A percentile compares a stretch with the other conserved stretches of the same genome.
Evolutionary conservation across 148 eudicot genomes (phyloP).

Genomic region (Heliosperma pusillum): DNA sequence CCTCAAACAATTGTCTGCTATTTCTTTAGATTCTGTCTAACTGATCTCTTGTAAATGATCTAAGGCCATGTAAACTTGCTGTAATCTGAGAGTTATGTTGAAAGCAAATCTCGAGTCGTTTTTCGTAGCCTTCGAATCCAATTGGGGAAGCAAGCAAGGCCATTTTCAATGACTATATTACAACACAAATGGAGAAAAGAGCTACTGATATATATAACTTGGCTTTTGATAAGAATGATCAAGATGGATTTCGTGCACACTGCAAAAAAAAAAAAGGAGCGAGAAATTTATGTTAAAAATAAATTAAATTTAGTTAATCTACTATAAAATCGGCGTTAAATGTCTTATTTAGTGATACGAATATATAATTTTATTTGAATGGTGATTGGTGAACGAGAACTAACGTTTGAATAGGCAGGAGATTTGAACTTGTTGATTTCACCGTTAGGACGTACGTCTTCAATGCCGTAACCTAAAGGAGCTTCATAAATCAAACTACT

Average conservation of each 20-base stretch:
- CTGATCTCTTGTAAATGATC: conserved; percentile 54
- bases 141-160: conserved; percentile 48
- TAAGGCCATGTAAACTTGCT: conserved; percentile 37
- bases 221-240: conserved; percentile 25
- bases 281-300: background rate
- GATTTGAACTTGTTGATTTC: conserved; percentile 56
- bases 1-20: too few relatives aligned
- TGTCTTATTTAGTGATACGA: too few relatives aligned
- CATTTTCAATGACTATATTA: conserved; percentile 6
- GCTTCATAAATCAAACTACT: conserved; percentile 38
- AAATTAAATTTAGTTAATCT: background rate
- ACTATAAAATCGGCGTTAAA: background rate
- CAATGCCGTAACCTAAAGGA: conserved; percentile 59
- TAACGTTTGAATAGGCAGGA: conserved; percentile 67
- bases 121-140: conserved; percentile 85
- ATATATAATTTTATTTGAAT: too few relatives aligned
- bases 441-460: conserved; percentile 64
- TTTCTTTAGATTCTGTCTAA: too few relatives aligned
- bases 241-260: conserved; percentile 83
- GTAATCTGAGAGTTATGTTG: too few relatives aligned
- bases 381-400: conserved; percentile 11
- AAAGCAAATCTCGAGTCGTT: conserved; percentile 64
- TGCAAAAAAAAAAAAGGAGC: conserved; percentile 28
- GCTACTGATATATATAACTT: conserved; percentile 31
- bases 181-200: conserved; percentile 17